Evolutionary conservation across 192 early-diverging fungal genomes (phyloP), one percentile per base, ranked within the genome.

Genomic region (Spizellomyces sp.): DNA sequence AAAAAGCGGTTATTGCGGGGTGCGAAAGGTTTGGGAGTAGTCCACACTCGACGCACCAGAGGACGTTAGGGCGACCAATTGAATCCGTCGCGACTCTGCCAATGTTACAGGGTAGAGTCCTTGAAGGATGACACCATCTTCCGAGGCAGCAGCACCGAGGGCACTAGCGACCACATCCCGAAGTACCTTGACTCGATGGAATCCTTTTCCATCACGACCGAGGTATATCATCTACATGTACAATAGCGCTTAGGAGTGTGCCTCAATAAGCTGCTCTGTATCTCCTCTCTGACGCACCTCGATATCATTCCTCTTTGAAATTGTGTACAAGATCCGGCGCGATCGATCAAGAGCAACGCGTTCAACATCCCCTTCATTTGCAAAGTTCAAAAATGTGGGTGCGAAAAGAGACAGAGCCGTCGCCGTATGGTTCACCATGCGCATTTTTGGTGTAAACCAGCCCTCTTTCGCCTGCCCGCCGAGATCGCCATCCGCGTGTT

Each of bases 361-460:
- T 4, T 5, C 42, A 0, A 75, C 79, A 6, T 86, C 67, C 48
- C 90, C 88, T 8, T 86, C 79, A 52, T 88, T 88, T 60, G 64
- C 4, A n/a, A 62, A 9, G 14, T 54, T 54, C 43, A 75, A 60
- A 47, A 79, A 73, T 9, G 90, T 87, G 15, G 95, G 94, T 52
- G 91, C 74, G 74, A 94, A 90, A 60, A 90, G 83, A 14, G 89
- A 84, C 19, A 83, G 72, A 4, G 87, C 58, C n/a, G 82, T 85
- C 17, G 86, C 69, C 14, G 92, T 88, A 48, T 91, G 85, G 71
- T 95, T 91, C 54, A 87, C 78, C 74, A 93, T 93, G 15, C 83
- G 81, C 62, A 93, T 91, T 61, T 88, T 88, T 41, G 87, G 79
- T 9, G 82, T 89, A 73, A 96, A 93, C 93, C 93, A 96, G 6